Percentiles rank a stretch among this genome's conserved stretches.
Conservation (phyloP, 768 basidiomycete species). For the Kwoniella sp. region DNA sequence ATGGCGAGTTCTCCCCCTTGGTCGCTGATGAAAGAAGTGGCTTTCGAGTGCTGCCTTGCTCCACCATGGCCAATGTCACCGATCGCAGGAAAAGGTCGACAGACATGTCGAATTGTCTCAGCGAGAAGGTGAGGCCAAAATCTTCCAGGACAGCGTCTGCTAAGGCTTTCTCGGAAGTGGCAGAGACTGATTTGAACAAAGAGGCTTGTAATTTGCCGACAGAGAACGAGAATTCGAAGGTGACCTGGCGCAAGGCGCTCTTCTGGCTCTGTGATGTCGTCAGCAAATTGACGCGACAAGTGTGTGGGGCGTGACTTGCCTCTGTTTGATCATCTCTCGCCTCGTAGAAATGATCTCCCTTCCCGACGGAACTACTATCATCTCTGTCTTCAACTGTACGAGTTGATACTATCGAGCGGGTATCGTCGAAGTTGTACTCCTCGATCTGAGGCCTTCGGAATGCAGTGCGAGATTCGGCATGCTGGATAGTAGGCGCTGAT, state of each 20-base stretch:
- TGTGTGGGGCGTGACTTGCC: conserved; percentile 56
- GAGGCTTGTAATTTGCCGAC: conserved; percentile 80
- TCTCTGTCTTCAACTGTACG: conserved; percentile 55
- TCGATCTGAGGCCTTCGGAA: conserved; percentile 53
- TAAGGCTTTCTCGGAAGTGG: conserved; percentile 70
- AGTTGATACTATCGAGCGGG: conserved; percentile 40
- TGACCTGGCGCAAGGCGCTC: conserved; percentile 61
- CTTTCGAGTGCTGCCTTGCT: conserved; percentile 59
- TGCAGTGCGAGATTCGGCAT: conserved; percentile 10
- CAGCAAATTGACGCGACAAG: conserved; percentile 45
- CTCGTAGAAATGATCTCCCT: conserved; percentile 65
- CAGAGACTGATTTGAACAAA: conserved; percentile 68
- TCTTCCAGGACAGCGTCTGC: conserved; percentile 77
- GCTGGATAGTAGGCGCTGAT: conserved; percentile 16
- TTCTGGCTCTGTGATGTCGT: conserved; percentile 53
- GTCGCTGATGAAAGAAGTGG: conserved; percentile 44
- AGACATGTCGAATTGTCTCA: conserved; percentile 82
- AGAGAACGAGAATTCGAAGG: conserved; percentile 82
- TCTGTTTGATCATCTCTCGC: conserved; percentile 66
- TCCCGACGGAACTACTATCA: conserved; percentile 26
- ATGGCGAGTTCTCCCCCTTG: conserved; percentile 30
- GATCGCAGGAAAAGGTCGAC: conserved; percentile 80
- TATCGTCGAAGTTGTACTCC: conserved; percentile 66
- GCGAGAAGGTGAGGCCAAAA: conserved; percentile 72
- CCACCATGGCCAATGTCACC: conserved; percentile 72